Base-by-base conservation (phyloP, 202 grass and related monocot species). In the Alloteropsis angusta region DNA sequence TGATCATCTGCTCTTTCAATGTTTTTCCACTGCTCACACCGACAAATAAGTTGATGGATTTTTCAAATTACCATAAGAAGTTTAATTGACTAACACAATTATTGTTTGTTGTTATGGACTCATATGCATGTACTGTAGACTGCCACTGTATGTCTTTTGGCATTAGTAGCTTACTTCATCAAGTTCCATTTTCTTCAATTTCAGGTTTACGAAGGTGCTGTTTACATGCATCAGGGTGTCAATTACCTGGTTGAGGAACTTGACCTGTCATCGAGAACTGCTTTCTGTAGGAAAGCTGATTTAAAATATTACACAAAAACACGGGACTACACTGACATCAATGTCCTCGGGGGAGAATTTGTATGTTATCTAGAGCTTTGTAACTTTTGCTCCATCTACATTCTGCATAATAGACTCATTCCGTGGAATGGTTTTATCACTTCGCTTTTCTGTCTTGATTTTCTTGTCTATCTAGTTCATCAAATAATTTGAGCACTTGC, bases 251-350 rank as follows among this genome's bases (percentile, higher is more conserved):
- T 98, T 73, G 87, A 98, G 58, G 75, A 89, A 70, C 77, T 94
- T 77, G 81, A 93, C 80, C 65, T 92, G 66, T 57, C 85, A 83
- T 74, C 80, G 54, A 98, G 64, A 69, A 92, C 82, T 79, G 95
- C 87, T 54, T 90, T 94, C 65, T 98, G 95, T 79, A 85, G 83
- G 78, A 92, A 87, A 90, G 91, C 84, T 85, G 95, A 94, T 90
- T 85, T 98, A 75, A 98, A 94, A 64, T 98, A 98, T 68, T 98
- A 94, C 82, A 98, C 95, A 49, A 94, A 94, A 84, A 93, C 81
- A 52, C 77, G 92, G 60, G 95, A 98, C 77, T 98, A 92, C 85
- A 98, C 95, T 46, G 91, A 93, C 67, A 84, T 98, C 60, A 80
- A 87, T 81, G 92, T 98, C 32, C 42, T 82, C 30, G 85, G 89